phyloP scores from a whole-genome alignment of 768 basidiomycete species.

The Lentinula raphanica region DNA sequence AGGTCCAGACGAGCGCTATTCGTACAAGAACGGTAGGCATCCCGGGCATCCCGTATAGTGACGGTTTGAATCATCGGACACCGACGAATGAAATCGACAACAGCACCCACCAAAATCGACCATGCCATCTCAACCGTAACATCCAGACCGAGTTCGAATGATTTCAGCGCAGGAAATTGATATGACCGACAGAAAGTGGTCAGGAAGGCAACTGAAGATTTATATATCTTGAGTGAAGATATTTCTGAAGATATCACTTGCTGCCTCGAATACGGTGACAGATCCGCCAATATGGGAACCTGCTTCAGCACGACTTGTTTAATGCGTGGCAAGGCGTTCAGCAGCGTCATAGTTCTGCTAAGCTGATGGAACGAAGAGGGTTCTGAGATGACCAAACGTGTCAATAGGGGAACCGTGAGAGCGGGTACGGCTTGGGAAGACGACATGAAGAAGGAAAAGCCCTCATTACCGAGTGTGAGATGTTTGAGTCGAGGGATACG shows the following conservation, averaged over 20 bases:
- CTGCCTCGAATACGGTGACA: background rate
- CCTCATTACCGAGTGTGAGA: background rate
- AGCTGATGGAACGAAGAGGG: background rate
- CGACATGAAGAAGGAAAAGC: background rate
- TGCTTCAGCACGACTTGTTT: background rate
- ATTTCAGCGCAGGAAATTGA: background rate
- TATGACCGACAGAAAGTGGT: background rate
- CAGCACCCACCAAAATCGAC: background rate
- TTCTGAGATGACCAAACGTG: background rate
- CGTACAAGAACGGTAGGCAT: background rate
- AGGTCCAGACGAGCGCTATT: background rate
- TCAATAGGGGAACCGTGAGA: background rate
- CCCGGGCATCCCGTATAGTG: background rate
- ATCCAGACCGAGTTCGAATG: background rate
- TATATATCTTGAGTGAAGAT: background rate
- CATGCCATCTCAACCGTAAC: background rate
- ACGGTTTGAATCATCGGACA: background rate
- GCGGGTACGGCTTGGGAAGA: background rate
- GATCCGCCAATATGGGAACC: background rate
- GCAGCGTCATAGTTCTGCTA: background rate
- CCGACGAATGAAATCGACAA: conserved; percentile 1
- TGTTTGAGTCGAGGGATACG: background rate
- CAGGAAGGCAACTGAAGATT: background rate
- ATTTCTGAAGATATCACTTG: background rate
- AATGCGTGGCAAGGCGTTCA: background rate